Evolutionary conservation across 768 basidiomycete genomes (phyloP).

Genomic region (Termitomyces sp.): DNA sequence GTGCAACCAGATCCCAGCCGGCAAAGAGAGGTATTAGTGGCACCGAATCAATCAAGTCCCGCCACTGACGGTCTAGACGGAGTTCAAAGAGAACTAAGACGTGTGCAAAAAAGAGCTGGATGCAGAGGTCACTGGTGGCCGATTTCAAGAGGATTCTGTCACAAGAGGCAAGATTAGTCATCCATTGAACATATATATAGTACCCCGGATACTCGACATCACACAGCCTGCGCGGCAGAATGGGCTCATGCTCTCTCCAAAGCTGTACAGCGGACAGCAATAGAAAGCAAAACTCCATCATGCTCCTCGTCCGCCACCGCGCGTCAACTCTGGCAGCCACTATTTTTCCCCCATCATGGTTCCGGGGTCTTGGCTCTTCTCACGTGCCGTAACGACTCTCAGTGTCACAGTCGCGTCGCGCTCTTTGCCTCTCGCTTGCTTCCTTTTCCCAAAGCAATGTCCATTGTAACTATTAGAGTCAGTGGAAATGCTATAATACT

Average conservation of each 20-base stretch:
- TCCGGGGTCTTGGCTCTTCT: constrained; percentile 7
- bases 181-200: constrained; percentile 1
- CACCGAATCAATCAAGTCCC: not conserved
- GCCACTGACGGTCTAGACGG: not conserved
- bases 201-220: constrained; percentile 9
- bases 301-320: not conserved
- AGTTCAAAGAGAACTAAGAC: constrained; percentile 1
- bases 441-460: constrained; percentile 36
- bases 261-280: not conserved
- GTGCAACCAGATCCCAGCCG: constrained; percentile 18
- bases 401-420: constrained; percentile 19
- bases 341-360: not conserved
- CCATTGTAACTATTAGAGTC: constrained; percentile 68
- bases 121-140: constrained; percentile 10
- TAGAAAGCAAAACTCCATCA: not conserved
- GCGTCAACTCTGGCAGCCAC: not conserved
- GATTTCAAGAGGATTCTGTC: constrained; percentile 1
- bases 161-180: constrained; percentile 6
- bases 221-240: not conserved
- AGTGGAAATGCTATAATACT: constrained; percentile 15
- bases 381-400: constrained; percentile 12
- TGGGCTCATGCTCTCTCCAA: not conserved
- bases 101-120: not conserved
- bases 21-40: constrained; percentile 6
- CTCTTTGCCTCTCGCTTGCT: not conserved